Conservation (phyloP, 208 protist species). For the Leishmania tropica region DNA sequence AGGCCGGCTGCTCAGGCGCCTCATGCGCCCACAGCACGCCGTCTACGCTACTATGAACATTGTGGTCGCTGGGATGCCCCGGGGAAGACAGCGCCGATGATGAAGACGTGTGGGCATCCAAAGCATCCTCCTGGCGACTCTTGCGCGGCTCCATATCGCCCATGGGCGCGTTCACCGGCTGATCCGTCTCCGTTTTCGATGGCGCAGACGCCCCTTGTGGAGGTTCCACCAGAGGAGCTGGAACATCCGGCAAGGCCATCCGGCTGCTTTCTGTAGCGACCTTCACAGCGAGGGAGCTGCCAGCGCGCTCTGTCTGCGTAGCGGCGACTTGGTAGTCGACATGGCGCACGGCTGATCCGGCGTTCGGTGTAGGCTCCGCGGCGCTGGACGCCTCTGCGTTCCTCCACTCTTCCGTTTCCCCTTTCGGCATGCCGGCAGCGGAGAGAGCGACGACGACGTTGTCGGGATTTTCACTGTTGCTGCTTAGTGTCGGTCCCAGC, state of each 20-base stretch:
- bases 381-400: neutral
- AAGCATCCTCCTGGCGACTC: neutral
- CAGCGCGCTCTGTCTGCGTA: neutral
- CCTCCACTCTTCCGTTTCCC: neutral
- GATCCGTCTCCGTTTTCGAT: neutral
- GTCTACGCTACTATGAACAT: neutral
- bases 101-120: neutral
- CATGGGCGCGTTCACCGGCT: no score
- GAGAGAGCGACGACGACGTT: neutral
- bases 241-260: no score
- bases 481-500: neutral
- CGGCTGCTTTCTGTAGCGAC: neutral
- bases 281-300: neutral
- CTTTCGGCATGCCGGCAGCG: no score
- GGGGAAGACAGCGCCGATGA: neutral
- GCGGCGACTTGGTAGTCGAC: neutral
- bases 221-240: no score
- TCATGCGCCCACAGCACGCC: conserved; percentile 13
- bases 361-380: neutral
- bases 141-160: neutral
- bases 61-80: neutral
- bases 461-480: neutral
- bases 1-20: conserved; percentile 11
- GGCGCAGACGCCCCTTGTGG: neutral
- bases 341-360: no score